These are phyloP conservation scores for Ophiostoma piceae DNA, from an alignment of 2,329 filamentous ascomycete genomes.

Conservation along the genomic window DNA sequence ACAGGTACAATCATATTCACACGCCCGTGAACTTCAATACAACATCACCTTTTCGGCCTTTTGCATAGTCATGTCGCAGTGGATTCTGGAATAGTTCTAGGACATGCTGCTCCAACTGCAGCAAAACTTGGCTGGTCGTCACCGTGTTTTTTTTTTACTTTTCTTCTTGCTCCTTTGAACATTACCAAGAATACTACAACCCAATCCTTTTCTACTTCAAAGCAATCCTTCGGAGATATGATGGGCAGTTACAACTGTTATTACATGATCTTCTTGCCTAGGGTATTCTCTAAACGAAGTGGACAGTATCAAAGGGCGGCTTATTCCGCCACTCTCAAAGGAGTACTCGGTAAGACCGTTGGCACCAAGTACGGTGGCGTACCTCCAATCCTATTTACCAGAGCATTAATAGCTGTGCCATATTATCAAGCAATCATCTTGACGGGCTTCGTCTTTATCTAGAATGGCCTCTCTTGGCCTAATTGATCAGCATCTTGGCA, in stretches of 20 bases:
- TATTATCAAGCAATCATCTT: too few relatives aligned
- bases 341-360: not conserved
- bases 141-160: not conserved
- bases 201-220: not conserved
- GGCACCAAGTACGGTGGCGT: not conserved
- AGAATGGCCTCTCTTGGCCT: not conserved
- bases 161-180: too few relatives aligned
- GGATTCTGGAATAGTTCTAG: not conserved
- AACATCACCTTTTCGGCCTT: not conserved
- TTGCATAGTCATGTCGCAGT: not conserved
- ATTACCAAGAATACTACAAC: not conserved
- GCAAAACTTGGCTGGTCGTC: not conserved
- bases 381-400: too few relatives aligned
- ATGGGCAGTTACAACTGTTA: not conserved
- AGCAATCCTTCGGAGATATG: not conserved
- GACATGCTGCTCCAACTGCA: not conserved
- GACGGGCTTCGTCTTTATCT: not conserved
- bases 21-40: not conserved
- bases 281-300: not conserved
- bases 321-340: not conserved
- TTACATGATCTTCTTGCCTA: not conserved
- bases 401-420: too few relatives aligned
- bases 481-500: not conserved
- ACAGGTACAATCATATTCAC: not conserved
- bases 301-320: not conserved